Conservation (phyloP, 1,139 yeast genomes). For the Candida sp. region DNA sequence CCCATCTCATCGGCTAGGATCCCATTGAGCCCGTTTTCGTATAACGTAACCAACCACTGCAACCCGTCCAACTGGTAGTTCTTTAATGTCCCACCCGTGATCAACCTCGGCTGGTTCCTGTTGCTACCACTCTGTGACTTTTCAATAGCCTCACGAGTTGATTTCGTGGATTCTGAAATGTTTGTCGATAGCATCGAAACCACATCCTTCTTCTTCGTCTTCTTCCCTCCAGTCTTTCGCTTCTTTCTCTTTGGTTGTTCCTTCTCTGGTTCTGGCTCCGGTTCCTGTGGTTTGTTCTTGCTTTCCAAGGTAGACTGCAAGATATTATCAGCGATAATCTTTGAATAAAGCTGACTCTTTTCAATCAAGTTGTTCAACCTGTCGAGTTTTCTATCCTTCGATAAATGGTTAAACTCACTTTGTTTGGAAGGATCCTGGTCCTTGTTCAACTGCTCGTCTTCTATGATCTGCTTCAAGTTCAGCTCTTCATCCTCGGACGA, state of each 20-base stretch:
- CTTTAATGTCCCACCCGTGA: conserved; percentile 73
- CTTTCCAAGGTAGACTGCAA: conserved; percentile 43
- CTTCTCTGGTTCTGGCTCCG: conserved; percentile 9
- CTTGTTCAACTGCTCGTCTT: conserved; percentile 2
- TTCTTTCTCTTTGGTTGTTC: conserved; percentile 19
- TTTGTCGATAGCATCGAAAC: conserved; percentile 26
- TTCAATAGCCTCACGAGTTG: conserved; percentile 26
- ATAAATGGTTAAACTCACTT: conserved; percentile 42
- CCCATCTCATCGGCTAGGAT: conserved; percentile 99
- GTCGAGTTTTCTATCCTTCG: conserved; percentile 52
- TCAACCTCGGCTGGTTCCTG: conserved; percentile 62
- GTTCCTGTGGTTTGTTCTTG: conserved; percentile 9
- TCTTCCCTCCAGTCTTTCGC: conserved; percentile 13
- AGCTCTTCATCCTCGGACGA: conserved; percentile 8
- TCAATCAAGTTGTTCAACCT: conserved; percentile 75
- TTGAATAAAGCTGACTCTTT: conserved; percentile 83
- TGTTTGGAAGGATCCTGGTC: conserved; percentile 27
- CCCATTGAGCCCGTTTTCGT: conserved; percentile 94
- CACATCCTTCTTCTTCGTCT: conserved; percentile 22
- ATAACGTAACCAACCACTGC: conserved; percentile 87
- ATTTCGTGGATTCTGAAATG: conserved; percentile 23
- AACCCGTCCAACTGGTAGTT: conserved; percentile 90
- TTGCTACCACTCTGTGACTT: conserved; percentile 21
- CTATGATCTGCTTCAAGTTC: conserved; percentile 4
- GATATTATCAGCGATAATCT: conserved; percentile 80